phyloP scores from a whole-genome alignment of 345 rosid genomes.

The Linum tenue region DNA sequence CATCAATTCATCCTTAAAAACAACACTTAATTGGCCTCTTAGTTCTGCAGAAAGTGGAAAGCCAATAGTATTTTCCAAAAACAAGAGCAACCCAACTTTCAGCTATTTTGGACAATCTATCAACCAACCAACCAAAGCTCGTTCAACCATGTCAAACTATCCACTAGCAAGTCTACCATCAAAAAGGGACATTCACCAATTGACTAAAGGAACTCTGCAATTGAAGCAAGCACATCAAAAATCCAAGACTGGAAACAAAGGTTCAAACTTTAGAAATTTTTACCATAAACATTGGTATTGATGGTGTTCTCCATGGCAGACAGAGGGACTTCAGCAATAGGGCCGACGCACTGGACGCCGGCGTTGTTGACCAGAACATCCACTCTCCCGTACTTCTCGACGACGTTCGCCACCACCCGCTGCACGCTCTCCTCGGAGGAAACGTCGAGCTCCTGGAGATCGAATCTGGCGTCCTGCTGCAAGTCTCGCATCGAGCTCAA shows the following conservation, averaged over 20 bases:
- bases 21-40: too few relatives aligned
- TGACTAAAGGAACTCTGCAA: too few relatives aligned
- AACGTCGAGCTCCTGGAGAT: conserved; percentile 65
- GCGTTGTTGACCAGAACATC: conserved; percentile 88
- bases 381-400: conserved; percentile 52
- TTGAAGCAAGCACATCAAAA: too few relatives aligned
- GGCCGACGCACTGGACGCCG: conserved; percentile 70
- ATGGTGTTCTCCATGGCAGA: conserved; percentile 49
- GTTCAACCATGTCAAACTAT: too few relatives aligned
- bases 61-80: too few relatives aligned
- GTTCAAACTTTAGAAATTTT: neutral
- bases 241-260: neutral
- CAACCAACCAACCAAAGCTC: too few relatives aligned
- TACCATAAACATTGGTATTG: conserved; percentile 74
- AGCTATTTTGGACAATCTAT: too few relatives aligned
- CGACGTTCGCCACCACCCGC: conserved; percentile 31
- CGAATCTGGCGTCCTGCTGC: conserved; percentile 52
- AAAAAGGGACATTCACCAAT: too few relatives aligned
- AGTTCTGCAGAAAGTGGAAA: too few relatives aligned
- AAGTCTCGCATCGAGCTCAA: conserved; percentile 54
- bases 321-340: conserved; percentile 67
- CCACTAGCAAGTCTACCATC: too few relatives aligned
- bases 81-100: too few relatives aligned
- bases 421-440: conserved; percentile 52
- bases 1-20: too few relatives aligned